Percentiles rank a stretch among this genome's conserved stretches.
These are phyloP conservation scores for Jackrogersella multiformis DNA, from an alignment of 495 filamentous ascomycete genomes.

Conservation along the genomic window DNA sequence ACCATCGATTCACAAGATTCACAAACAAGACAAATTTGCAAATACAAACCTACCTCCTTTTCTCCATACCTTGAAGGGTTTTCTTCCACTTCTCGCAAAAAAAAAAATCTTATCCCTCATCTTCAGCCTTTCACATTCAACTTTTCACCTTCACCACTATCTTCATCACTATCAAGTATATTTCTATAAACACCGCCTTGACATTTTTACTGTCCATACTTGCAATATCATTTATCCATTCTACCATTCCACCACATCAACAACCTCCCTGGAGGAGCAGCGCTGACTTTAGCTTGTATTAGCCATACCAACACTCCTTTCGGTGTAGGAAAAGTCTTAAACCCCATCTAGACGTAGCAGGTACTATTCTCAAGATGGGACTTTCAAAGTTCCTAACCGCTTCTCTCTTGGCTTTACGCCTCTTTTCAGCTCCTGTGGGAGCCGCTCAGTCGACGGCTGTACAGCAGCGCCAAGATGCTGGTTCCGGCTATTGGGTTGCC, in stretches of 20 bases:
- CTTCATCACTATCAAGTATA: conserved; percentile 12
- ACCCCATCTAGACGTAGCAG: conserved; percentile 49
- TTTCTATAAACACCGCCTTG: conserved; percentile 4
- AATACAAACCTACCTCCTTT: conserved; percentile 1
- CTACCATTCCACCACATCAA: neutral
- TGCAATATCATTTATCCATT: neutral
- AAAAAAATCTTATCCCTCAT: too few relatives aligned
- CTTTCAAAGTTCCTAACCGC: conserved; percentile 50
- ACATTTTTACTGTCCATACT: conserved; percentile 4
- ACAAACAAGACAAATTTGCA: conserved; percentile 16
- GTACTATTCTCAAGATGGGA: conserved; percentile 55
- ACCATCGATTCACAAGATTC: neutral
- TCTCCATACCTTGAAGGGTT: neutral
- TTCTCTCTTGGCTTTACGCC: conserved; percentile 49
- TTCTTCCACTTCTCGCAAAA: neutral
- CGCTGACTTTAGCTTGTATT: conserved; percentile 17
- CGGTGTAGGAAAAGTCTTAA: conserved; percentile 7
- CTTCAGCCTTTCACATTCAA: too few relatives aligned
- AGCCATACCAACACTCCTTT: conserved; percentile 22
- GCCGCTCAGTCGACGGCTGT: conserved; percentile 44
- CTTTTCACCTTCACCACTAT: neutral
- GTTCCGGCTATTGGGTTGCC: conserved; percentile 75
- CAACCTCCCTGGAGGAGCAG: conserved; percentile 24
- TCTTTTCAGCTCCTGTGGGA: conserved; percentile 45
- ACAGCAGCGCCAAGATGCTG: conserved; percentile 34